Evolutionary conservation across 306 rosid species (phyloP).

Genomic region (Trifolium pratense): DNA sequence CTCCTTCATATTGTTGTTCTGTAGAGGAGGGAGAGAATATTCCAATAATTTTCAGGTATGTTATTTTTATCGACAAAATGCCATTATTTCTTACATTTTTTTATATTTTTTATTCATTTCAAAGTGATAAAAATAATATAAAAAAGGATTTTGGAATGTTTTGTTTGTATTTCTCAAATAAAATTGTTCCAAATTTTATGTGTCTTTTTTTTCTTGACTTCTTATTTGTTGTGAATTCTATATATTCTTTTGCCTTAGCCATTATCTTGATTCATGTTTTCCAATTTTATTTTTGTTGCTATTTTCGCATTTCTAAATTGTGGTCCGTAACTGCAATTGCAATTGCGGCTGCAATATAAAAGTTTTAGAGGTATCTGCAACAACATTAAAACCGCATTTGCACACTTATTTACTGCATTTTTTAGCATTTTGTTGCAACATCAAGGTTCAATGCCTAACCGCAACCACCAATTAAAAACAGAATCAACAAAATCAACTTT

Average conservation of each 20-base stretch:
- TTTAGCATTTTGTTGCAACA: too few relatives aligned
- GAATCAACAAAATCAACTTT: not conserved
- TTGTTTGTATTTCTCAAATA: not conserved
- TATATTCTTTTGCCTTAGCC: constrained; percentile 29
- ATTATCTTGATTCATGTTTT: constrained; percentile 8
- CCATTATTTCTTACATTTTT: not conserved
- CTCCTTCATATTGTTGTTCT: constrained; percentile 1
- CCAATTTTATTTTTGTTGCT: not conserved
- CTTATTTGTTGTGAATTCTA: constrained; percentile 25
- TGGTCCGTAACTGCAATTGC: too few relatives aligned
- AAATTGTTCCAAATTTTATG: not conserved
- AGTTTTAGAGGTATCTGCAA: not conserved
- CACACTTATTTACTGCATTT: too few relatives aligned
- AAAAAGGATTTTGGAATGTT: not conserved
- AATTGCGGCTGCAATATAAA: too few relatives aligned
- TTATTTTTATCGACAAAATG: constrained; percentile 5
- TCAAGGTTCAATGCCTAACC: too few relatives aligned
- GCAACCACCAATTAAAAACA: not conserved
- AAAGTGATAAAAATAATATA: not conserved
- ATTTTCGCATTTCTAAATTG: too few relatives aligned
- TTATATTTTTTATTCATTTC: not conserved
- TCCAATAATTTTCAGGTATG: constrained; percentile 6
- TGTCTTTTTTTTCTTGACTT: constrained; percentile 18
- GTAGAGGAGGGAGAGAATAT: constrained; percentile 17
- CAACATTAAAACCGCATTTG: too few relatives aligned